phyloP scores from a whole-genome alignment of 768 basidiomycete species.

The Auricularia auricula-judae region DNA sequence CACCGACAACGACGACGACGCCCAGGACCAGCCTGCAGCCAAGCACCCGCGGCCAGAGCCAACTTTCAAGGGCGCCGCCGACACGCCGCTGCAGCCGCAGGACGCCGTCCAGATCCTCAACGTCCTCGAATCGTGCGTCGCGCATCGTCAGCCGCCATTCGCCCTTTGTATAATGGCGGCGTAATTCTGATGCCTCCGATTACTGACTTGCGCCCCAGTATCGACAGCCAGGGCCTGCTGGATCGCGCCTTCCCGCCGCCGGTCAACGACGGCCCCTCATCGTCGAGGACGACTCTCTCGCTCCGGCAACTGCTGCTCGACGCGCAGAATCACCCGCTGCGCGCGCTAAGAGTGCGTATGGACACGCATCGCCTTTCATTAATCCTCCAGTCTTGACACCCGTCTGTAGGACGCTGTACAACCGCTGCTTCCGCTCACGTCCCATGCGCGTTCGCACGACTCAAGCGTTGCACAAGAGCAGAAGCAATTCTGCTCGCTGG shows the following conservation, averaged over 20 bases:
- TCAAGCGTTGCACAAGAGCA: slow-evolving; percentile 60
- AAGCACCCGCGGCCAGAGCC: slow-evolving; percentile 39
- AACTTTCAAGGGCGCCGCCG: slow-evolving; percentile 29
- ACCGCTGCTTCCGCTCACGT: slow-evolving; percentile 57
- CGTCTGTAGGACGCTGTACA: slow-evolving; percentile 45
- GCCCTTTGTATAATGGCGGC: slow-evolving; percentile 4
- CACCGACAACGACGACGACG: slow-evolving; percentile 17
- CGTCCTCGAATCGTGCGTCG: slow-evolving; percentile 43
- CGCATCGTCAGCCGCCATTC: not conserved
- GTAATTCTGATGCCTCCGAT: slow-evolving; percentile 1
- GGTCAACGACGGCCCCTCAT: slow-evolving; percentile 22
- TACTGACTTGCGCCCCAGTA: slow-evolving; percentile 23
- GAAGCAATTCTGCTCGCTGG: slow-evolving; percentile 62
- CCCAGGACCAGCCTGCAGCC: slow-evolving; percentile 35
- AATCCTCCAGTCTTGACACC: not conserved
- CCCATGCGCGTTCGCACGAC: slow-evolving; percentile 50
- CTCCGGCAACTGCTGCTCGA: slow-evolving; percentile 48
- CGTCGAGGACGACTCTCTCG: slow-evolving; percentile 29
- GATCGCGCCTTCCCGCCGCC: slow-evolving; percentile 65
- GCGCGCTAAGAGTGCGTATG: slow-evolving; percentile 43
- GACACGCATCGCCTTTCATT: not conserved
- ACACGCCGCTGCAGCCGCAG: slow-evolving; percentile 32
- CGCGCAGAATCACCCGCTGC: slow-evolving; percentile 40
- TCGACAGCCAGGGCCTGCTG: slow-evolving; percentile 65
- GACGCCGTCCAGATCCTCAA: slow-evolving; percentile 47